Evolutionary conservation across 495 filamentous ascomycete genomes (phyloP).

Genomic region (Aspergillus panamensis): DNA sequence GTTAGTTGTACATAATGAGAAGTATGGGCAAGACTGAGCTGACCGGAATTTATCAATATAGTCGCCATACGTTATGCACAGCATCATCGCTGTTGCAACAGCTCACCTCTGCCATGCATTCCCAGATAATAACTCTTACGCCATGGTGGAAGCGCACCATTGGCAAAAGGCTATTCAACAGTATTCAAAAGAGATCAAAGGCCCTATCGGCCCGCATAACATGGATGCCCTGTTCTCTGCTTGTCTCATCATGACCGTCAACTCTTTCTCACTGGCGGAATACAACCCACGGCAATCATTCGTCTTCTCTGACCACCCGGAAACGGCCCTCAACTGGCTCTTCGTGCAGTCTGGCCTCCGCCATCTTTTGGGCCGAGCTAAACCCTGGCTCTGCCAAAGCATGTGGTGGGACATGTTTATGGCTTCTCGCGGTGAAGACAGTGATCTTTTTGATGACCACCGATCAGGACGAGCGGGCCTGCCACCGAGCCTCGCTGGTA

Average conservation of each 20-base stretch:
- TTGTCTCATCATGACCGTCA: constrained; percentile 40
- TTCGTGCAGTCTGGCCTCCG: constrained; percentile 40
- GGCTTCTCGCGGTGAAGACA: constrained; percentile 22
- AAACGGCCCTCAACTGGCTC: constrained; percentile 39
- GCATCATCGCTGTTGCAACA: constrained; percentile 38
- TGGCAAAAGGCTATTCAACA: constrained; percentile 41
- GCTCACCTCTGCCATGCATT: constrained; percentile 38
- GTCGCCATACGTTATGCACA: constrained; percentile 49
- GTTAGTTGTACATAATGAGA: constrained; percentile 22
- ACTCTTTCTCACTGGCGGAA: constrained; percentile 36
- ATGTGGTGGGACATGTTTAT: constrained; percentile 39
- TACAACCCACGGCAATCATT: constrained; percentile 41
- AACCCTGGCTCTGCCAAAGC: constrained; percentile 34
- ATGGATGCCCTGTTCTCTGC: constrained; percentile 45
- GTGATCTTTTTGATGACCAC: constrained; percentile 28
- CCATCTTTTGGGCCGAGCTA: constrained; percentile 32
- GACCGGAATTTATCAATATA: constrained; percentile 17
- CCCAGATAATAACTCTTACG: constrained; percentile 27
- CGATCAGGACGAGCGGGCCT: constrained; percentile 35
- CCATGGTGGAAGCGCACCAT: constrained; percentile 41
- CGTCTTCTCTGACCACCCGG: constrained; percentile 36
- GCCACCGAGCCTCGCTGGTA: constrained; percentile 33
- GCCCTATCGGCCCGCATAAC: constrained; percentile 32
- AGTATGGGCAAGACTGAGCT: background rate
- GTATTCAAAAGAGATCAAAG: constrained; percentile 33